A percentile compares a stretch with the other conserved stretches of the same genome.
These are phyloP conservation scores for Evernia prunastri DNA, from an alignment of 495 filamentous ascomycete species.

Conservation along the genomic window DNA sequence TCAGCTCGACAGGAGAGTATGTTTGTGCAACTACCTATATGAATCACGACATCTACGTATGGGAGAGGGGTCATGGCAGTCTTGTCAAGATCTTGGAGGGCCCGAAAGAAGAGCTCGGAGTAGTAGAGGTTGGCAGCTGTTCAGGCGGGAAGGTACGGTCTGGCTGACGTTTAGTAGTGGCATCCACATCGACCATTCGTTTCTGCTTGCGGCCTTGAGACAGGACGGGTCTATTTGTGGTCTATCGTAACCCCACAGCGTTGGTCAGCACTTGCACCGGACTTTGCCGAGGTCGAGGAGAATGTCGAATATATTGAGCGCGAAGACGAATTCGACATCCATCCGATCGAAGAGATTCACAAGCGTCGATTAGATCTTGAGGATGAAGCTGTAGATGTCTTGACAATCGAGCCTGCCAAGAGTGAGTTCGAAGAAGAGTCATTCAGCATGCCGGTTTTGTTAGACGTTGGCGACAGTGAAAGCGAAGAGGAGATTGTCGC, in stretches of 20 bases:
- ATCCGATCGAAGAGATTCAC: conserved; percentile 89
- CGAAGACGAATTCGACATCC: conserved; percentile 97
- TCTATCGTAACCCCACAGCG: conserved; percentile 84
- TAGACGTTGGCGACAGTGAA: conserved; percentile 67
- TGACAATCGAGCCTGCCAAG: conserved; percentile 65
- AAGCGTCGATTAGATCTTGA: conserved; percentile 83
- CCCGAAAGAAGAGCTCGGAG: conserved; percentile 86
- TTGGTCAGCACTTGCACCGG: conserved; percentile 93
- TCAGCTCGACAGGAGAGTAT: conserved; percentile 87
- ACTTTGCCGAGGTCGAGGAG: conserved; percentile 96
- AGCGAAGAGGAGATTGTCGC: conserved; percentile 85
- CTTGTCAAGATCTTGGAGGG: conserved; percentile 94
- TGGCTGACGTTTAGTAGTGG: conserved; percentile 49
- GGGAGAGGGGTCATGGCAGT: conserved; percentile 90
- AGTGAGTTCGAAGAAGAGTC: conserved; percentile 49
- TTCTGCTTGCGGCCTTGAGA: conserved; percentile 83
- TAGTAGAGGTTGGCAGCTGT: conserved; percentile 55
- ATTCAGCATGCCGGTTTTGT: conserved; percentile 82
- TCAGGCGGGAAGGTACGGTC: not conserved
- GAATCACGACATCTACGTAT: conserved; percentile 97
- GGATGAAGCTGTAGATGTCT: conserved; percentile 81
- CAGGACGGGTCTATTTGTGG: conserved; percentile 87
- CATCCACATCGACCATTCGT: conserved; percentile 85
- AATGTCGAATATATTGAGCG: conserved; percentile 93
- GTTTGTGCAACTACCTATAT: conserved; percentile 91